Evolutionary conservation across 2,329 filamentous ascomycete species (phyloP).

Genomic region (Metarhizium sp.): DNA sequence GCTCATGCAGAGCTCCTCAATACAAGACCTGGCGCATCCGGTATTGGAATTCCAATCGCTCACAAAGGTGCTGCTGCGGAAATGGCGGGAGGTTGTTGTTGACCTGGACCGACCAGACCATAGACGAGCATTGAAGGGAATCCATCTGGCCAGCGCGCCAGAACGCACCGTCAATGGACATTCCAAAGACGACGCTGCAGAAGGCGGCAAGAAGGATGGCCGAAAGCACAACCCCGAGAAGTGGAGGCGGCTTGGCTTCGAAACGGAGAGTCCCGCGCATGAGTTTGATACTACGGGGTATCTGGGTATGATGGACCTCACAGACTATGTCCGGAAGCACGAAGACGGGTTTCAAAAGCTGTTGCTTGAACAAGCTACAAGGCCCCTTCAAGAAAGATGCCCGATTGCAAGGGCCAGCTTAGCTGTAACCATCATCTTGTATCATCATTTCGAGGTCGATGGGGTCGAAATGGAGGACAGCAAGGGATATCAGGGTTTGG

Average conservation of each 20-base stretch:
- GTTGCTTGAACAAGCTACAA: conserved; percentile 76
- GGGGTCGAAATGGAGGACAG: conserved; percentile 71
- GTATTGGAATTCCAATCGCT: conserved; percentile 87
- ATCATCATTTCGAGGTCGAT: conserved; percentile 93
- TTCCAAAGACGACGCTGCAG: conserved; percentile 25
- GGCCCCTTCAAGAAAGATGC: conserved; percentile 63
- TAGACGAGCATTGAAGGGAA: conserved; percentile 71
- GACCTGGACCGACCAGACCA: conserved; percentile 85
- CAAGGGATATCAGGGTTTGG: conserved; percentile 64
- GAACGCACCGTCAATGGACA: conserved; percentile 36
- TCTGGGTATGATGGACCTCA: conserved; percentile 93
- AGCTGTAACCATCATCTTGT: conserved; percentile 77
- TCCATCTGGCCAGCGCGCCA: conserved; percentile 75
- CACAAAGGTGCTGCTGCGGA: conserved; percentile 77
- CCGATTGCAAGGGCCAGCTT: conserved; percentile 82
- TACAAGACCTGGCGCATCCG: conserved; percentile 84
- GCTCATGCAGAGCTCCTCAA: conserved; percentile 86
- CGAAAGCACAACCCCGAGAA: conserved; percentile 78
- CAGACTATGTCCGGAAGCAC: conserved; percentile 85
- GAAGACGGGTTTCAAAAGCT: conserved; percentile 91
- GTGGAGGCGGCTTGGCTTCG: conserved; percentile 87
- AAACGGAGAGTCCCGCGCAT: conserved; percentile 73
- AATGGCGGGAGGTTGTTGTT: conserved; percentile 79
- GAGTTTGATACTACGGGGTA: conserved; percentile 86
- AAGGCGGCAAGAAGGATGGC: conserved; percentile 46